These are phyloP conservation scores for Xylogone sp. DNA, from an alignment of 2,329 filamentous ascomycete genomes.

Conservation along the genomic window DNA sequence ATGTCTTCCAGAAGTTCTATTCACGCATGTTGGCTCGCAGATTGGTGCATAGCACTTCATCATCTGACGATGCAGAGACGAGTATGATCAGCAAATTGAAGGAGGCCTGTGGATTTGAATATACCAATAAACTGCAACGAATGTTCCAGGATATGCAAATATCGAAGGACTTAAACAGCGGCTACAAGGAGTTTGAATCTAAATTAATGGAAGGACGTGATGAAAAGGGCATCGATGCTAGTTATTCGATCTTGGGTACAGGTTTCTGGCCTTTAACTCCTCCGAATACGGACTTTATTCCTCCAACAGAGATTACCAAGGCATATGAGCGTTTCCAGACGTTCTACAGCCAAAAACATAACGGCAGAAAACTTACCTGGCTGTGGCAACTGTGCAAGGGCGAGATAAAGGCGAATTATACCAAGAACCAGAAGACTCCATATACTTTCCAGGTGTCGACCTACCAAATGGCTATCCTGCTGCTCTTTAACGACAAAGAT, in stretches of 20 bases:
- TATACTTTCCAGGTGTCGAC: constrained; percentile 97
- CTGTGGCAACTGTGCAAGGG: constrained; percentile 98
- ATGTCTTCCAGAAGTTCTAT: constrained; percentile 99
- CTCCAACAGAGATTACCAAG: constrained; percentile 77
- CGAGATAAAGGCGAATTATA: constrained; percentile 90
- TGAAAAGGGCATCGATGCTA: constrained; percentile 71
- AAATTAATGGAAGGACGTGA: constrained; percentile 60
- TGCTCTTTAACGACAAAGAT: constrained; percentile 92
- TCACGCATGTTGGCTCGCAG: constrained; percentile 94
- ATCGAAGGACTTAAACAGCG: constrained; percentile 90
- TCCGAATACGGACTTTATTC: constrained; percentile 82
- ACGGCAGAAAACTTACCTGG: constrained; percentile 94
- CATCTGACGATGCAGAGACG: constrained; percentile 94
- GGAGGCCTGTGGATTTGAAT: constrained; percentile 97
- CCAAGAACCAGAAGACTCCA: constrained; percentile 82
- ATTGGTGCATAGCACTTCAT: constrained; percentile 90
- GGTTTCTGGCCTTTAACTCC: constrained; percentile 94
- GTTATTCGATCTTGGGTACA: constrained; percentile 90
- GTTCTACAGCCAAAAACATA: constrained; percentile 97
- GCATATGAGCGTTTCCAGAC: constrained; percentile 86
- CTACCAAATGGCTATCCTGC: constrained; percentile 93
- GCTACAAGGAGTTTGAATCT: constrained; percentile 76
- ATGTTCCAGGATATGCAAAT: constrained; percentile 99
- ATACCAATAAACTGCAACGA: constrained; percentile 98
- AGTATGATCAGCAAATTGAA: constrained; percentile 99